phyloP scores from a whole-genome alignment of 2,329 filamentous ascomycete genomes.

The Paecilomyces sp. region DNA sequence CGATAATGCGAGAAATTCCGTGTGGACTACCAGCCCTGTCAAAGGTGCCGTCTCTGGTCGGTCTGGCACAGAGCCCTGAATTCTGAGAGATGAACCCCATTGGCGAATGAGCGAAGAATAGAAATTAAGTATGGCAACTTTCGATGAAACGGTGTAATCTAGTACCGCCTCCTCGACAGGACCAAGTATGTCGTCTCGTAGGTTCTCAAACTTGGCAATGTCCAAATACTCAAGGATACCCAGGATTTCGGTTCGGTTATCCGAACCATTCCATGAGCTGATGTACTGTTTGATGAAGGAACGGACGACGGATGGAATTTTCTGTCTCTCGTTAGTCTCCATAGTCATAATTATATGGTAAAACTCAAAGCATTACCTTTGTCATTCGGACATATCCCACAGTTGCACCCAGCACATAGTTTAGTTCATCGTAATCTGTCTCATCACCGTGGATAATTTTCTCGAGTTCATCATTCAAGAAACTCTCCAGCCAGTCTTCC shows the following conservation, averaged over 20 bases:
- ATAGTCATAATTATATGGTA: conserved; percentile 2
- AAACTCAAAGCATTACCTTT: conserved; percentile 22
- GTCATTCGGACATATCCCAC: conserved; percentile 29
- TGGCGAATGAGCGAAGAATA: conserved; percentile 61
- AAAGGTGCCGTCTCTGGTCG: conserved; percentile 22
- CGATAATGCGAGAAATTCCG: conserved; percentile 48
- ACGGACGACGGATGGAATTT: conserved; percentile 23
- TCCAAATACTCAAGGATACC: conserved; percentile 26
- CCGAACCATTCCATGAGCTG: conserved; percentile 54
- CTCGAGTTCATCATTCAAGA: conserved; percentile 31
- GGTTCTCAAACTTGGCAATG: conserved; percentile 21
- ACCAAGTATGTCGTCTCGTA: conserved; percentile 30
- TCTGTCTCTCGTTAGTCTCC: conserved; percentile 14
- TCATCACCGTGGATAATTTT: conserved; percentile 38
- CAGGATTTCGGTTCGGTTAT: conserved; percentile 40
- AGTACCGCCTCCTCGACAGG: conserved; percentile 36
- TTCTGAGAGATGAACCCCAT: conserved; percentile 34
- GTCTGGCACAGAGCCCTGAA: conserved; percentile 13
- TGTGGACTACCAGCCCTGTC: conserved; percentile 45
- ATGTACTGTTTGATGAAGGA: conserved; percentile 46
- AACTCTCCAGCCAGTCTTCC: conserved; percentile 32
- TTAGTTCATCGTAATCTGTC: conserved; percentile 28
- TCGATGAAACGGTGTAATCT: conserved; percentile 39
- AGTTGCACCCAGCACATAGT: conserved; percentile 25
- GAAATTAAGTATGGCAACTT: conserved; percentile 55